These are phyloP conservation scores for Kluyveromyces wickerhamii DNA, from an alignment of 805 yeast species.

Conservation along the genomic window DNA sequence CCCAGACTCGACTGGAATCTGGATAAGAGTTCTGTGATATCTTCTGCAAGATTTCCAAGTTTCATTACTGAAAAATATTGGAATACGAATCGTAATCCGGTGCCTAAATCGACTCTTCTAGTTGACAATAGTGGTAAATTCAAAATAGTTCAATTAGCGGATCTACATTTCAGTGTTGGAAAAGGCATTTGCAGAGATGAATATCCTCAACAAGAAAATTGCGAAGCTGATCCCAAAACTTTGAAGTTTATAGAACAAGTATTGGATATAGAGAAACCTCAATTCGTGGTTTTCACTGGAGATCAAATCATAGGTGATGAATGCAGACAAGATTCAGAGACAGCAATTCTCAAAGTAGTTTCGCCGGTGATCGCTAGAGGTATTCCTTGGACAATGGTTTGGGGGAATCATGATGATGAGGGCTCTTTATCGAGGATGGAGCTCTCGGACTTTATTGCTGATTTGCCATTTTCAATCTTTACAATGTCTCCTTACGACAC, in stretches of 20 bases:
- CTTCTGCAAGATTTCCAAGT: constrained; percentile 3
- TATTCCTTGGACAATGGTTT: constrained; percentile 76
- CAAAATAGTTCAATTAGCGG: constrained; percentile 85
- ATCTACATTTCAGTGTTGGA: constrained; percentile 83
- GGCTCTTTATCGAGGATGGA: constrained; percentile 56
- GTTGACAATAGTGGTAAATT: constrained; percentile 41
- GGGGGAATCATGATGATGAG: constrained; percentile 95
- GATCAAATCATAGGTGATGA: constrained; percentile 83
- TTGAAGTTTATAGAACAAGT: constrained; percentile 50
- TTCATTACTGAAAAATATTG: constrained; percentile 8
- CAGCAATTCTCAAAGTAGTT: constrained; percentile 71
- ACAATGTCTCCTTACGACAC: constrained; percentile 51
- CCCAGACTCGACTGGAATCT: constrained; percentile 68
- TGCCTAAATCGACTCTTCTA: constrained; percentile 26
- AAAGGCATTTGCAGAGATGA: constrained; percentile 74
- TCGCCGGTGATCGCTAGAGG: constrained; percentile 56
- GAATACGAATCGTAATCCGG: neutral
- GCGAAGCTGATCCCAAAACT: constrained; percentile 77
- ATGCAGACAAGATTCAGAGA: constrained; percentile 66
- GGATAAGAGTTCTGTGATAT: neutral
- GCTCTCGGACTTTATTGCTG: constrained; percentile 46
- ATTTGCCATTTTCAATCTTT: constrained; percentile 64
- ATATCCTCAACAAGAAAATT: constrained; percentile 45
- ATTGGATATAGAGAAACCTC: constrained; percentile 71
- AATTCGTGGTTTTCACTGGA: constrained; percentile 80